phyloP scores from a whole-genome alignment of 352 stramenopile species.

The Globisporangium acanthophoron region DNA sequence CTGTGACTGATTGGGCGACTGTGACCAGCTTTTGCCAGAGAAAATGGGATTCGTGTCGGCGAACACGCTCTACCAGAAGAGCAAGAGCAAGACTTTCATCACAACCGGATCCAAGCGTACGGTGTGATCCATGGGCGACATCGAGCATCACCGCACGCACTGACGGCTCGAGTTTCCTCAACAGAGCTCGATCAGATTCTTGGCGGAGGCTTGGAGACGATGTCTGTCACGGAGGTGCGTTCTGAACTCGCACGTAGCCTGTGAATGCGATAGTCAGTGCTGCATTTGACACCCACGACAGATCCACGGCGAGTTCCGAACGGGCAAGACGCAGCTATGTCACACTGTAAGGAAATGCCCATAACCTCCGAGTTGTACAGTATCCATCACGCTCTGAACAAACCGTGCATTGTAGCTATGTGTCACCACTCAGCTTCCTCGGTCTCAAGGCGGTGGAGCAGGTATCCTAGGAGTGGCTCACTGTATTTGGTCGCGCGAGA shows the following conservation, averaged over 20 bases:
- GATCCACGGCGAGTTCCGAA: conserved; percentile 91
- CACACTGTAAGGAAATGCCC: conserved; percentile 61
- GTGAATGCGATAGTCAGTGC: not conserved
- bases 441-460: conserved; percentile 71
- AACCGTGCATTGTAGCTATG: conserved; percentile 33
- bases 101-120: conserved; percentile 71
- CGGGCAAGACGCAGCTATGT: conserved; percentile 93
- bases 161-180: not conserved
- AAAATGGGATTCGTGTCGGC: conserved; percentile 73
- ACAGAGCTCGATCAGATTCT: conserved; percentile 82
- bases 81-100: conserved; percentile 70
- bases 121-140: not conserved
- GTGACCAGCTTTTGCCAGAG: conserved; percentile 53
- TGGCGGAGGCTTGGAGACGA: conserved; percentile 85
- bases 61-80: conserved; percentile 59
- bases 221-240: conserved; percentile 87
- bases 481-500: not conserved
- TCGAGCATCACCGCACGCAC: conserved; percentile 10
- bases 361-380: not conserved
- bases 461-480: conserved; percentile 28
- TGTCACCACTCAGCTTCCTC: conserved; percentile 80
- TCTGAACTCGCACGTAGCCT: too few species aligned
- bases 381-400: not conserved
- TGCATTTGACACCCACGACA: conserved; percentile 12
- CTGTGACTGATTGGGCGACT: not conserved